These are phyloP conservation scores for Claviceps spartinae DNA, from an alignment of 2,329 filamentous ascomycete species.

Conservation along the genomic window DNA sequence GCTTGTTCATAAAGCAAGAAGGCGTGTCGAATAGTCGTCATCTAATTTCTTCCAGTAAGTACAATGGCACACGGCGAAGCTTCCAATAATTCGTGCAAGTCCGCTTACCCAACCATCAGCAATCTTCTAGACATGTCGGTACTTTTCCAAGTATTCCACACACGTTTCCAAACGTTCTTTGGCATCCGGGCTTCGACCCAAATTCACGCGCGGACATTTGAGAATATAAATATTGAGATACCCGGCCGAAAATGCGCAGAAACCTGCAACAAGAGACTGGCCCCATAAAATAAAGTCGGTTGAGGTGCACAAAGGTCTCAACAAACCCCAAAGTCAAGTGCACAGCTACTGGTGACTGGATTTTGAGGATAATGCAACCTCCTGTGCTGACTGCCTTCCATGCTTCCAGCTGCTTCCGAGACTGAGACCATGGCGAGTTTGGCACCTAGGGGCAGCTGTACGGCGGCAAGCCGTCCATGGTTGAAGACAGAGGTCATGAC, in stretches of 20 bases:
- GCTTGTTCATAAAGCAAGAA: conserved; percentile 15
- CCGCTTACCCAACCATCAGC: conserved; percentile 16
- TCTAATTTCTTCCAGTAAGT: conserved; percentile 4
- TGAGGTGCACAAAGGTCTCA: conserved; percentile 29
- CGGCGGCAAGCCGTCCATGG: conserved; percentile 23
- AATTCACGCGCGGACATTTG: background rate
- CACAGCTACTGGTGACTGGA: conserved; percentile 17
- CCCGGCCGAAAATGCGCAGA: too few species aligned
- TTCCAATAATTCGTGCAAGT: background rate
- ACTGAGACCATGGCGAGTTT: conserved; percentile 21
- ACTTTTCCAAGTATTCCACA: conserved; percentile 15
- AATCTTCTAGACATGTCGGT: conserved; percentile 16
- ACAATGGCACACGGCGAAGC: background rate
- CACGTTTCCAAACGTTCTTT: conserved; percentile 12
- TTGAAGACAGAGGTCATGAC: conserved; percentile 28
- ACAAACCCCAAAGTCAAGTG: conserved; percentile 26
- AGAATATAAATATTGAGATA: too few species aligned
- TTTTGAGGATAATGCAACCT: conserved; percentile 24
- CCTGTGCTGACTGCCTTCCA: conserved; percentile 24
- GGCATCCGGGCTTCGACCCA: conserved; percentile 11
- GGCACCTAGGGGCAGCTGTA: conserved; percentile 27
- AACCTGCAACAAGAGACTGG: conserved; percentile 8
- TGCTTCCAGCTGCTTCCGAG: conserved; percentile 15
- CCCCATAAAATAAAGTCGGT: conserved; percentile 30
- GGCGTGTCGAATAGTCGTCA: conserved; percentile 15